A percentile compares a stretch with the other conserved stretches of the same genome.
Conservation (phyloP, 2,329 filamentous ascomycete species). For the Chaetomiaceae sp. region DNA sequence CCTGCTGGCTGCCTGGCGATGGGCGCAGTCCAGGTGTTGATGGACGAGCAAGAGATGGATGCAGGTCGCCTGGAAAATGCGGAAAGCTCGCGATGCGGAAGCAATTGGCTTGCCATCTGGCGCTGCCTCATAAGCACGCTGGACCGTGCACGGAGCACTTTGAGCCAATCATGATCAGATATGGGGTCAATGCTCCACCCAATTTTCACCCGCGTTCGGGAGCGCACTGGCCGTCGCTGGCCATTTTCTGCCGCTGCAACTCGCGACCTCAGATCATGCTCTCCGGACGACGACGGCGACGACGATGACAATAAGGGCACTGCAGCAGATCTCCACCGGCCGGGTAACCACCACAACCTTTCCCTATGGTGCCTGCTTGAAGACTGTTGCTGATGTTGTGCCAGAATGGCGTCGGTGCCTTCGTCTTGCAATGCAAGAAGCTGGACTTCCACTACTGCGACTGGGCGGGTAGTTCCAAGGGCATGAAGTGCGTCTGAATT, state of each 20-base stretch:
- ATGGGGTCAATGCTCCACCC: too few relatives aligned
- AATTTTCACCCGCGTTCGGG: too few relatives aligned
- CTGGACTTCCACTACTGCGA: slow-evolving; percentile 97
- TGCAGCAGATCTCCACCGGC: slow-evolving; percentile 47
- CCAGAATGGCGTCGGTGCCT: slow-evolving; percentile 93
- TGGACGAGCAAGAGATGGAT: neutral
- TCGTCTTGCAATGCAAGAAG: slow-evolving; percentile 94
- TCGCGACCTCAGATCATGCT: slow-evolving; percentile 17
- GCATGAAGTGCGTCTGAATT: slow-evolving; percentile 72
- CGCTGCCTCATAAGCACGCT: neutral
- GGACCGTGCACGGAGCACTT: neutral
- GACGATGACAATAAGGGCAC: slow-evolving; percentile 50
- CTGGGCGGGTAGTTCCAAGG: slow-evolving; percentile 84
- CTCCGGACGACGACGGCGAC: slow-evolving; percentile 27
- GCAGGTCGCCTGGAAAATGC: neutral
- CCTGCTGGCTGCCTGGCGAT: neutral
- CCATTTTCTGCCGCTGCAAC: slow-evolving; percentile 12
- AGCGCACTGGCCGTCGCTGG: neutral
- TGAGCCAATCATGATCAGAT: slow-evolving; percentile 6
- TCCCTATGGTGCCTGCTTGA: neutral
- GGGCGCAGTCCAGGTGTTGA: neutral
- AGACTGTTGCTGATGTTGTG: neutral
- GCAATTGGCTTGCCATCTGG: neutral
- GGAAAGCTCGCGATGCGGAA: neutral
- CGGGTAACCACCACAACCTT: slow-evolving; percentile 37